Evolutionary conservation across 345 rosid genomes (phyloP).

Genomic region (Boechera stricta): DNA sequence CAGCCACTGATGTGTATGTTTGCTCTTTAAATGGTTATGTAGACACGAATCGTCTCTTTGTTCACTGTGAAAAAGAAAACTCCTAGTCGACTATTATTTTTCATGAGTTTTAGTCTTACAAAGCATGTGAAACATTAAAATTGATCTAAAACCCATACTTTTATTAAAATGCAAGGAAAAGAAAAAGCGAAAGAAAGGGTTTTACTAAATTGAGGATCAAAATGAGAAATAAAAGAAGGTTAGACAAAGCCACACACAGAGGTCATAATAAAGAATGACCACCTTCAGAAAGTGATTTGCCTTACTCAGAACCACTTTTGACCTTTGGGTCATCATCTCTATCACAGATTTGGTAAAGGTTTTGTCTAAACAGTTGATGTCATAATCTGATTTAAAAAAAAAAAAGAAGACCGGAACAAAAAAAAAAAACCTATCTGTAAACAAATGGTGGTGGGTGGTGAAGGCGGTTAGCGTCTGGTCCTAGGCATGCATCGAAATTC

Average conservation of each 20-base stretch:
- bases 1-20: slow-evolving; percentile 36
- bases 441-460: slow-evolving; percentile 23
- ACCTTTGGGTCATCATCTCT: slow-evolving; percentile 36
- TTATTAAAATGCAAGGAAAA: background rate
- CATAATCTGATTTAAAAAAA: slow-evolving; percentile 1
- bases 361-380: slow-evolving; percentile 37
- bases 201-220: slow-evolving; percentile 35
- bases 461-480: slow-evolving; percentile 75
- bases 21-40: slow-evolving; percentile 42
- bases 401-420: background rate
- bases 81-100: slow-evolving; percentile 28
- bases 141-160: background rate
- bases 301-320: slow-evolving; percentile 42
- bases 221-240: slow-evolving; percentile 33
- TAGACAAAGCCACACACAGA: slow-evolving; percentile 37
- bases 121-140: background rate
- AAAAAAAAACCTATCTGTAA: slow-evolving; percentile 44
- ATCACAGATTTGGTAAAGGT: slow-evolving; percentile 26
- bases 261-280: slow-evolving; percentile 45
- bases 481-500: slow-evolving; percentile 97
- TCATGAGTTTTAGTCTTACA: background rate
- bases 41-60: slow-evolving; percentile 33
- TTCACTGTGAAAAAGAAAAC: slow-evolving; percentile 20
- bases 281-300: slow-evolving; percentile 37
- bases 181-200: background rate